A percentile compares a stretch with the other conserved stretches of the same genome.
Conservation (phyloP, 2,329 filamentous ascomycete species). For the Ophiosphaerella narmari region DNA sequence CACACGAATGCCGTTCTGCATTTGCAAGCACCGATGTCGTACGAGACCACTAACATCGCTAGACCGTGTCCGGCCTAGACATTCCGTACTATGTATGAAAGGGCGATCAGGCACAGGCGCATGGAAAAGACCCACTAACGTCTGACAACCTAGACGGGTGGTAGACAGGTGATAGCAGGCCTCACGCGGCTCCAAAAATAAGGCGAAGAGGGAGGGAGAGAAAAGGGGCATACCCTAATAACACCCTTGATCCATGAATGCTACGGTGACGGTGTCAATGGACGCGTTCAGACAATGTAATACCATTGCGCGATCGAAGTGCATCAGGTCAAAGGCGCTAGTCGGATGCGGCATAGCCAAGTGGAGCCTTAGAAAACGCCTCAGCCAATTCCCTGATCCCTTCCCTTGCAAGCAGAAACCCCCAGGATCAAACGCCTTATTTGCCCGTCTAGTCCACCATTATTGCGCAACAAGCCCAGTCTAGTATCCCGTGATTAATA, state of each 20-base stretch:
- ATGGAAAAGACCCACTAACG: conserved; percentile 24
- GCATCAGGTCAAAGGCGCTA: conserved; percentile 12
- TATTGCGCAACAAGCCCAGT: conserved; percentile 13
- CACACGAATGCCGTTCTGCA: background rate
- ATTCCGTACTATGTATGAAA: conserved; percentile 5
- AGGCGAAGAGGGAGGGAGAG: no score
- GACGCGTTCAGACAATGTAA: conserved; percentile 9
- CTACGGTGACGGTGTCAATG: conserved; percentile 1
- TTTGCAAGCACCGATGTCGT: conserved; percentile 7
- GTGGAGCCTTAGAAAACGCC: conserved; percentile 25
- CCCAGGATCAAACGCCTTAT: conserved; percentile 25
- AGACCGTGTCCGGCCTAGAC: conserved; percentile 16
- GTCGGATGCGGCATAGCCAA: conserved; percentile 1
- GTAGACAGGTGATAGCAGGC: background rate
- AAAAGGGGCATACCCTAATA: no score
- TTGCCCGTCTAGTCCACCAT: conserved; percentile 15
- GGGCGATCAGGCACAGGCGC: conserved; percentile 28
- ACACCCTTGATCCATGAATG: background rate
- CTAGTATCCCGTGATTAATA: conserved; percentile 26
- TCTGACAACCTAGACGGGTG: conserved; percentile 17
- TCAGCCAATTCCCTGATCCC: conserved; percentile 15
- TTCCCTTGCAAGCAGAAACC: background rate
- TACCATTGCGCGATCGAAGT: conserved; percentile 5
- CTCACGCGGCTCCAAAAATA: background rate
- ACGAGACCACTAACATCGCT: conserved; percentile 13